Base-by-base conservation (phyloP, 2,329 filamentous ascomycete genomes). In the Aureobasidium sp. region DNA sequence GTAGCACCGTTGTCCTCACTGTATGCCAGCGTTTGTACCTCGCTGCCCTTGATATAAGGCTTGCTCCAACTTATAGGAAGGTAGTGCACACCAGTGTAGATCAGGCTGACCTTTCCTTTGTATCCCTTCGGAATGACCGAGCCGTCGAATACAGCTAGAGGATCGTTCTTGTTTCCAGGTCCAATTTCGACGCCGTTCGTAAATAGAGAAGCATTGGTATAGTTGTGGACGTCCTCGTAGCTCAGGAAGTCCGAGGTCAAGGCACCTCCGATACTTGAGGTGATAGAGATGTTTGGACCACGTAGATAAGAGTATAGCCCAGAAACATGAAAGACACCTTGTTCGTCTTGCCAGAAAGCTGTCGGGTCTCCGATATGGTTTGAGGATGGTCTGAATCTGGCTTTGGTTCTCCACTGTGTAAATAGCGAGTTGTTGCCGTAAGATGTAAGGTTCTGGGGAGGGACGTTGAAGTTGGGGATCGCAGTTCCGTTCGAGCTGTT, bases 51-150 rank as follows among this genome's bases (percentile, higher is more conserved):
- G n/a, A 73, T 77, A 63, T 80, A 79, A 29, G 71, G 69, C 41
- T 79, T 72, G 9, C 75, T 78, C 77, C 77, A 79, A 42, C 77
- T 74, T 14, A 80, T 79, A 0, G 78, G 78, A 8, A 79, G 66
- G 63, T 73, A 77, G 20, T 73, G 74, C 14, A 79, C 76, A 1
- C 75, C 76, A 3, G 77, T 78, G 63, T 80, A 79, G 2, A 79
- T 68, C 11, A 79, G 68, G 0, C 77, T 80, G 3, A 77, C 76
- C 5, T 71, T 74, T 17, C 76, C 77, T 25, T 76, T 73, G 64
- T 79, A 75, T 11, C 76, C 77, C 3, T 62, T 67, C 11, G 77
- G 76, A 49, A 79, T 77, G 17, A 79, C 75, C 17, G 73, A 73
- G 2, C 78, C 77, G 51, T 79, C 78, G 59, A 79, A 80, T 17